Conservation (phyloP, 1,139 yeast species). For the Geotrichum bryndzae region DNA sequence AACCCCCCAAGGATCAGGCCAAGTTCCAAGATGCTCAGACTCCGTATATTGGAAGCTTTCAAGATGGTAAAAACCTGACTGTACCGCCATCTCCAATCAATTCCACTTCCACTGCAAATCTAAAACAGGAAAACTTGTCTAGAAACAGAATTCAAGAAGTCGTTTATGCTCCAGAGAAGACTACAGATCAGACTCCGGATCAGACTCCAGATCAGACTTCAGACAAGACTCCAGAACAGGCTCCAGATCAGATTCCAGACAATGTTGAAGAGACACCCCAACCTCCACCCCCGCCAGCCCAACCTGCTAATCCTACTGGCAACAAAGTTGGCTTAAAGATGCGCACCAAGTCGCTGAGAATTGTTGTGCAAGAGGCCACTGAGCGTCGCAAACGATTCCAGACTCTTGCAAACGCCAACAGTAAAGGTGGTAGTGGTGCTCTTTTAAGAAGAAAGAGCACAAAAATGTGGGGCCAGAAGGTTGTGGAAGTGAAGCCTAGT, state of each 20-base stretch:
- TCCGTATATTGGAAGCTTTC: not conserved
- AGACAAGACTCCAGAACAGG: too few species aligned
- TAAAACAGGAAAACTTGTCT: not conserved
- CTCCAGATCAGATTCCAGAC: not conserved
- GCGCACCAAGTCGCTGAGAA: constrained; percentile 75
- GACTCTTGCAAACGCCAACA: constrained; percentile 29
- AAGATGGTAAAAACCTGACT: constrained; percentile 1
- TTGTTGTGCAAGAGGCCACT: constrained; percentile 88
- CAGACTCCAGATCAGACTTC: too few species aligned
- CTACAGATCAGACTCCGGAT: too few species aligned
- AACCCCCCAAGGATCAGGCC: constrained; percentile 18
- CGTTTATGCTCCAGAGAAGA: not conserved
- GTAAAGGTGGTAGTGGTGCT: constrained; percentile 22
- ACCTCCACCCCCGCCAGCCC: not conserved
- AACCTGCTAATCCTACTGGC: not conserved
- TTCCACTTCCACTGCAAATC: not conserved
- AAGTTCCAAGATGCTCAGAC: not conserved
- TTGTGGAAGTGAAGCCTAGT: constrained; percentile 80
- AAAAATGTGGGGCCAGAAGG: constrained; percentile 95
- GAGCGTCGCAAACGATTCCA: constrained; percentile 45
- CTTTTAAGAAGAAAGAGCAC: constrained; percentile 71
- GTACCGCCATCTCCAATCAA: not conserved
- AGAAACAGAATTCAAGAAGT: not conserved
- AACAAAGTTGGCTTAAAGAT: constrained; percentile 11
- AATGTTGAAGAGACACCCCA: not conserved